phyloP scores from a whole-genome alignment of 352 stramenopile species.

The Aphanomyces cochlioides region DNA sequence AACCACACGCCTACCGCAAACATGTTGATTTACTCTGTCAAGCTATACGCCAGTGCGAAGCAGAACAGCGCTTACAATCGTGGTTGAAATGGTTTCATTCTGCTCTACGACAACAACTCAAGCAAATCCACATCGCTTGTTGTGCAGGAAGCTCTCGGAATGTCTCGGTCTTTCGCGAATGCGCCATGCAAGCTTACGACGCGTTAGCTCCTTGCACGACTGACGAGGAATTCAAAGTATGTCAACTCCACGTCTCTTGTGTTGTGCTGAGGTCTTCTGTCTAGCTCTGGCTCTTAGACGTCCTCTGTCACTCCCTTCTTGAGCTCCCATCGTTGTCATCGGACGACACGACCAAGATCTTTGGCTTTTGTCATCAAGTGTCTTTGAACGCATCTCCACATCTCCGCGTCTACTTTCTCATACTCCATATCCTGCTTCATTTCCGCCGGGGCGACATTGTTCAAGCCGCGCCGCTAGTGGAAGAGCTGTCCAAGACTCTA shows the following conservation, averaged over 20 bases:
- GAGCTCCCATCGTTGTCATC: not conserved
- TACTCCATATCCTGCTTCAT: not conserved
- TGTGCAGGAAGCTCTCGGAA: not conserved
- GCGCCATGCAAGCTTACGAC: not conserved
- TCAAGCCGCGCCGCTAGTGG: not conserved
- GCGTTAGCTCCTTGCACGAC: not conserved
- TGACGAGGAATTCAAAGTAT: conserved; percentile 2
- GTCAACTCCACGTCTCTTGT: not conserved
- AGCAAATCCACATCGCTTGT: conserved; percentile 1
- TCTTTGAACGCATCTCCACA: too few species aligned
- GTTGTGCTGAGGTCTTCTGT: not conserved
- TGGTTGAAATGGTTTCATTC: conserved; percentile 1
- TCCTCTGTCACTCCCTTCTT: conserved; percentile 19
- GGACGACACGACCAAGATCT: conserved; percentile 5
- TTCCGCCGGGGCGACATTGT: conserved; percentile 8
- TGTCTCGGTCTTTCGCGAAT: not conserved
- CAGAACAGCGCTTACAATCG: not conserved
- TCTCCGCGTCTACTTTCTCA: conserved; percentile 3
- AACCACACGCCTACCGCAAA: not conserved
- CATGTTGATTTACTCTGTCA: conserved; percentile 2
- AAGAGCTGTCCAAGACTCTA: not conserved
- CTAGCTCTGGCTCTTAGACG: conserved; percentile 15
- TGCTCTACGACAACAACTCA: conserved; percentile 11
- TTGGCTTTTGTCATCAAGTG: conserved; percentile 12
- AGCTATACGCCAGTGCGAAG: not conserved